Evolutionary conservation across 306 rosid species (phyloP).

Genomic region (Canavalia ensiformis): DNA sequence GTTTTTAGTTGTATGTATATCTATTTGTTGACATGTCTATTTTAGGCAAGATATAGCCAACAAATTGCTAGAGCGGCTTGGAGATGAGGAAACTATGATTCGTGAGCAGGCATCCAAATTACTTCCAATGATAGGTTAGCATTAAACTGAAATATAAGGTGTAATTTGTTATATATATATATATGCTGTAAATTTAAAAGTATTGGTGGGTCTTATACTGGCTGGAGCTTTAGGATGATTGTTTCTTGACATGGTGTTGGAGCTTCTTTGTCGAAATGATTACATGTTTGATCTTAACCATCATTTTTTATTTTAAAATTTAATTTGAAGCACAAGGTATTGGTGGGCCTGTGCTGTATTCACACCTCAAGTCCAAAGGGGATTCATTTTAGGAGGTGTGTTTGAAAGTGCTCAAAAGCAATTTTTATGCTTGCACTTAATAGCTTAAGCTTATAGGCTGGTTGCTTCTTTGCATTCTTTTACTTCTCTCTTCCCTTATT

Average conservation of each 20-base stretch:
- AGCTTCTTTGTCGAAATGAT: slow-evolving; percentile 29
- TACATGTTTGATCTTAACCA: slow-evolving; percentile 1
- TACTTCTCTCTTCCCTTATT: slow-evolving; percentile 19
- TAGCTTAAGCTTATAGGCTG: slow-evolving; percentile 26
- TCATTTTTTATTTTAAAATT: slow-evolving; percentile 18
- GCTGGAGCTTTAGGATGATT: slow-evolving; percentile 37
- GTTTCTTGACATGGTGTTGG: slow-evolving; percentile 29
- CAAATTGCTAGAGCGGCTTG: slow-evolving; percentile 75
- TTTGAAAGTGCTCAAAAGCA: slow-evolving; percentile 23
- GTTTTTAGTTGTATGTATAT: slow-evolving; percentile 38
- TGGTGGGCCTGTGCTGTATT: not conserved
- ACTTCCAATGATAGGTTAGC: slow-evolving; percentile 80
- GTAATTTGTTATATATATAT: slow-evolving; percentile 24
- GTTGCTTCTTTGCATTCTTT: slow-evolving; percentile 32
- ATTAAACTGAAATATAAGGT: slow-evolving; percentile 31
- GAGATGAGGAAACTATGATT: slow-evolving; percentile 76
- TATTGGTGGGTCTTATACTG: slow-evolving; percentile 27
- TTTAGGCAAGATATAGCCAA: slow-evolving; percentile 79
- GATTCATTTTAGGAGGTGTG: slow-evolving; percentile 31
- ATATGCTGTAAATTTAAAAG: not conserved
- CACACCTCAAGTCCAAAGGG: slow-evolving; percentile 29
- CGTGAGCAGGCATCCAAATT: slow-evolving; percentile 71
- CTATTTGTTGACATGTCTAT: slow-evolving; percentile 43
- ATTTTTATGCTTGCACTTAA: slow-evolving; percentile 19
- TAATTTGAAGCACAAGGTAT: slow-evolving; percentile 22